phyloP scores from a whole-genome alignment of 1,284 basidiomycete genomes.

The Papiliotrema laurentii region DNA sequence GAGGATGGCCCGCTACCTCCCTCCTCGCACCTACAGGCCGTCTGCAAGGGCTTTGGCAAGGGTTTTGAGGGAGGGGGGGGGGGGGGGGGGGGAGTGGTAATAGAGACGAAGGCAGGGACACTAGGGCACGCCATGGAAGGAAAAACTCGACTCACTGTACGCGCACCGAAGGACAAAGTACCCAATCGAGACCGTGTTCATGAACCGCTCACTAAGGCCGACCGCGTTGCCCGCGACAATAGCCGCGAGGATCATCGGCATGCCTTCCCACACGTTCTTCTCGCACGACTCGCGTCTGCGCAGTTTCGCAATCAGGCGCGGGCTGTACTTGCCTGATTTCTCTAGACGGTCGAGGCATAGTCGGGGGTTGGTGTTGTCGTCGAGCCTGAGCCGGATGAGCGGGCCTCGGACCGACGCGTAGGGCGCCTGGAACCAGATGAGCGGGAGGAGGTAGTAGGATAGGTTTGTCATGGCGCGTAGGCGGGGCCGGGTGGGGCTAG shows the following conservation, averaged over 20 bases:
- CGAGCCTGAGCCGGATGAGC: constrained; percentile 14
- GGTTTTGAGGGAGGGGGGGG: too few species aligned
- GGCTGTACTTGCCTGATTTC: constrained; percentile 26
- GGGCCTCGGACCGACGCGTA: constrained; percentile 19
- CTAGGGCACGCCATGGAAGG: not conserved
- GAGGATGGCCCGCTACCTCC: not conserved
- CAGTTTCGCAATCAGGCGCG: constrained; percentile 20
- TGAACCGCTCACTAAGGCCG: constrained; percentile 24
- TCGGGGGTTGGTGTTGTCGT: constrained; percentile 34
- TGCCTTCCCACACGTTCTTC: constrained; percentile 31
- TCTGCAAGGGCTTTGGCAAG: too few species aligned
- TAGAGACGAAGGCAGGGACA: too few species aligned
- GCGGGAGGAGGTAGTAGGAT: constrained; percentile 32
- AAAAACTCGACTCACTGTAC: constrained; percentile 19
- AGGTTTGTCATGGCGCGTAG: constrained; percentile 16
- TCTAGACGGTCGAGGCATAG: constrained; percentile 21
- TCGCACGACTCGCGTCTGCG: constrained; percentile 32
- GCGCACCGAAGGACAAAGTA: constrained; percentile 29
- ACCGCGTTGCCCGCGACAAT: constrained; percentile 38
- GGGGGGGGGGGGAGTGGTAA: too few species aligned
- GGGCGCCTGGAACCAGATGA: constrained; percentile 29
- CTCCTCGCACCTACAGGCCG: too few species aligned
- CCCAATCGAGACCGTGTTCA: constrained; percentile 28
- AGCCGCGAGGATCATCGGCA: constrained; percentile 24
- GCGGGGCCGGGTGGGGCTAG: not conserved